These are phyloP conservation scores for Haematococcus lacustris DNA, from an alignment of 139 green algal genomes.

Conservation along the genomic window DNA sequence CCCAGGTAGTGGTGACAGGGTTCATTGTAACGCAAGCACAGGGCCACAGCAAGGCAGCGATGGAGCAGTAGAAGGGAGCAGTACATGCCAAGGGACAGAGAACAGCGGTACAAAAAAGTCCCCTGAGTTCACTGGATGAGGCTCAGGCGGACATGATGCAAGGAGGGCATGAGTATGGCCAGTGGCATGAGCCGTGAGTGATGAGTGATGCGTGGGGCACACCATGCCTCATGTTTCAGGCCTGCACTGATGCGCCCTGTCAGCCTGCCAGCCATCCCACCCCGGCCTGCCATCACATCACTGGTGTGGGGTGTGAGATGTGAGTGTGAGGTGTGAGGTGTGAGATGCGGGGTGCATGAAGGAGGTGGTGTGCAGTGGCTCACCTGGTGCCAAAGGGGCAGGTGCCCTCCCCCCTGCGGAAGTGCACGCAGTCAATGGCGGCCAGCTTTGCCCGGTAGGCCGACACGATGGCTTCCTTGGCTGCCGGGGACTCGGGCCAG, in stretches of 20 bases:
- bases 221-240: background rate
- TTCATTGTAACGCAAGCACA: background rate
- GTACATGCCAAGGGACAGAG: too few relatives aligned
- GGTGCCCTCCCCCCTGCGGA: conserved; percentile 42
- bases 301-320: background rate
- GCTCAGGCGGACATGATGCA: too few relatives aligned
- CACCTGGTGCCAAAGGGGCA: conserved; percentile 71
- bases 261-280: background rate
- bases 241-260: background rate
- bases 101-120: too few relatives aligned
- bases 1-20: background rate
- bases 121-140: too few relatives aligned
- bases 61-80: too few relatives aligned
- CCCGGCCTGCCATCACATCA: background rate
- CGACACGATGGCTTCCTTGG: conserved; percentile 36
- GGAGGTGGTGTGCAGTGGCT: background rate
- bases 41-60: background rate
- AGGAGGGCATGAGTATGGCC: too few relatives aligned
- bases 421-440: conserved; percentile 52
- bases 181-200: too few relatives aligned
- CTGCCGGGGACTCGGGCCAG: conserved; percentile 53
- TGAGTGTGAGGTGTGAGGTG: background rate
- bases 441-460: conserved; percentile 51
- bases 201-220: too few relatives aligned
- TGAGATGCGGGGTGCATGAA: background rate